A percentile compares a stretch with the other conserved stretches of the same genome.
Evolutionary conservation across 352 stramenopile genomes (phyloP).

Genomic region (Pythium aquatile): DNA sequence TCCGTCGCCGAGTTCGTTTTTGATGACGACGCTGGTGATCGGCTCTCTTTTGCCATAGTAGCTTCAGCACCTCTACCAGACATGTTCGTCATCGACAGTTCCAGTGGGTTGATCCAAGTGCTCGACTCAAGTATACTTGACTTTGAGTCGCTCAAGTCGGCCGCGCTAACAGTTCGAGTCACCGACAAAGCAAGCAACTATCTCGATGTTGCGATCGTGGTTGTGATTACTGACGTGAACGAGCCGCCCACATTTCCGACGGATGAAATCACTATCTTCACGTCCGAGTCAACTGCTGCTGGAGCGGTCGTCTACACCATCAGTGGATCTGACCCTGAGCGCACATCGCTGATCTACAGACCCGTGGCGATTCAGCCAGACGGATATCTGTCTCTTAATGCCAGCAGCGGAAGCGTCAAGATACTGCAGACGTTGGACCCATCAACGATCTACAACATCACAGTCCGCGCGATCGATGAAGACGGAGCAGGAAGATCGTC

Average conservation of each 20-base stretch:
- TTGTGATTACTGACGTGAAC: constrained; percentile 34
- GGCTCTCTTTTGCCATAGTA: constrained; percentile 14
- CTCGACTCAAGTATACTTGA: constrained; percentile 15
- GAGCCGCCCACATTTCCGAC: constrained; percentile 32
- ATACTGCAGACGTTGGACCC: constrained; percentile 3
- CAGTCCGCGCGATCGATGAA: constrained; percentile 23
- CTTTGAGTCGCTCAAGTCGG: constrained; percentile 18
- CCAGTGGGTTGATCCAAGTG: constrained; percentile 3
- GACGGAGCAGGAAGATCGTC: constrained; percentile 8
- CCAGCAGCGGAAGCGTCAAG: constrained; percentile 1
- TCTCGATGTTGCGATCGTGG: constrained; percentile 20
- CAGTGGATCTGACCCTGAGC: constrained; percentile 14
- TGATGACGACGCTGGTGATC: constrained; percentile 27
- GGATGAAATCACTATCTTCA: constrained; percentile 12
- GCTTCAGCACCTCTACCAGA: constrained; percentile 7
- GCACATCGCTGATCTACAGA: constrained; percentile 7
- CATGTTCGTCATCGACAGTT: constrained; percentile 13
- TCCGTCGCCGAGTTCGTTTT: constrained; percentile 16
- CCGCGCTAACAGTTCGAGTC: constrained; percentile 19
- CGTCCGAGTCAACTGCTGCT: constrained; percentile 8
- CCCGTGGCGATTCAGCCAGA: not conserved
- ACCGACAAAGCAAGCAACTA: constrained; percentile 15
- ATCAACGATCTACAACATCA: constrained; percentile 14
- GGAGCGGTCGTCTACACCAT: constrained; percentile 8
- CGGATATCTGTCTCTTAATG: constrained; percentile 2